phyloP scores from a whole-genome alignment of 2,329 filamentous ascomycete genomes.

The Penicillium nordicum region DNA sequence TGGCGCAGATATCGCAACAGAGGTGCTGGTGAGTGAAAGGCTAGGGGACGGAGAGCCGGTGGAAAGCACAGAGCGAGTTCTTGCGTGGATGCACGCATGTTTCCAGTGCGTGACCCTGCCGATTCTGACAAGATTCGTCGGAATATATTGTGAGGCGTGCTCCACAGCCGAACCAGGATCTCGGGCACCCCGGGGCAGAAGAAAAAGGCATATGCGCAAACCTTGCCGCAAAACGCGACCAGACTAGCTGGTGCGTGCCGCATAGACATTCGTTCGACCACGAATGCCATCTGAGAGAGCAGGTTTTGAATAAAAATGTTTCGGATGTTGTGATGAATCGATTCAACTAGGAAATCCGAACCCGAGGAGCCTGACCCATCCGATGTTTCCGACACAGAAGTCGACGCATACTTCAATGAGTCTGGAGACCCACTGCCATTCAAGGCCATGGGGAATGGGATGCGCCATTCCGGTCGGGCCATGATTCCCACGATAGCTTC shows the following conservation, averaged over 20 bases:
- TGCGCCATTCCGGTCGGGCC: conserved; percentile 83
- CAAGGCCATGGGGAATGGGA: conserved; percentile 61
- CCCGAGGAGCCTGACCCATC: conserved; percentile 53
- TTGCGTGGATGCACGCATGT: conserved; percentile 53
- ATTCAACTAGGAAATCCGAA: conserved; percentile 67
- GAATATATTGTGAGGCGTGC: conserved; percentile 64
- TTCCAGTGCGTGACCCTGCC: conserved; percentile 55
- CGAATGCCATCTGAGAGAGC: conserved; percentile 75
- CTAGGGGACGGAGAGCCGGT: conserved; percentile 58
- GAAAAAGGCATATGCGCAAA: conserved; percentile 88
- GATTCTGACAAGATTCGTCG: conserved; percentile 69
- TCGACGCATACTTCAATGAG: conserved; percentile 39
- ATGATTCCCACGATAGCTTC: conserved; percentile 79
- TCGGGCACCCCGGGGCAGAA: conserved; percentile 86
- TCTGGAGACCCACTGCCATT: conserved; percentile 38
- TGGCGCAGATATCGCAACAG: conserved; percentile 60
- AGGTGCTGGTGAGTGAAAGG: conserved; percentile 60
- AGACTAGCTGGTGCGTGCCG: conserved; percentile 67
- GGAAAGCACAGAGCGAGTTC: conserved; percentile 70
- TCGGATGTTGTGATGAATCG: conserved; percentile 81
- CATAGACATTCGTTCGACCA: conserved; percentile 84
- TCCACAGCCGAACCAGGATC: conserved; percentile 78
- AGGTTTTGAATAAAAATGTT: conserved; percentile 83
- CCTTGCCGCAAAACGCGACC: conserved; percentile 84
- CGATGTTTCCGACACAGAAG: conserved; percentile 54